Conservation (phyloP, 805 yeast genomes). For the Starmerella apicola region DNA sequence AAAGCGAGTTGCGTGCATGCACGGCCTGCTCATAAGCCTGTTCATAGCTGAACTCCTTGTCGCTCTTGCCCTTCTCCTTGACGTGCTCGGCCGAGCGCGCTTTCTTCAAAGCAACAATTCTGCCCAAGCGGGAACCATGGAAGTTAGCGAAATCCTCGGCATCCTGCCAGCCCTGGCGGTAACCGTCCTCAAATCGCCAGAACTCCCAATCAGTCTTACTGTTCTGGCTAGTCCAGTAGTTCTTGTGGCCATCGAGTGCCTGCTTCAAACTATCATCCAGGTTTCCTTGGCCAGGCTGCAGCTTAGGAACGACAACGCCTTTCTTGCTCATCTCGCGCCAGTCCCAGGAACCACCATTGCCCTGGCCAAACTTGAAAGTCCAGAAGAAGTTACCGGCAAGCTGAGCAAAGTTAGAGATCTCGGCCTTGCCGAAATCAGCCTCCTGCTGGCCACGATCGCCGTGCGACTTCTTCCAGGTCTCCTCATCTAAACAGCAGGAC, state of each 20-base stretch:
- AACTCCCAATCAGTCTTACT: slow-evolving; percentile 58
- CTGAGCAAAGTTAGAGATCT: slow-evolving; percentile 36
- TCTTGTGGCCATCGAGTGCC: slow-evolving; percentile 37
- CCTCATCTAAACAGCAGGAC: slow-evolving; percentile 72
- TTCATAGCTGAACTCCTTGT: slow-evolving; percentile 74
- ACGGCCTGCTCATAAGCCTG: slow-evolving; percentile 68
- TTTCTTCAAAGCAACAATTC: slow-evolving; percentile 53
- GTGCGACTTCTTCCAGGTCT: slow-evolving; percentile 51
- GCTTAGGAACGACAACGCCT: slow-evolving; percentile 10
- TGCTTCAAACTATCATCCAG: slow-evolving; percentile 26
- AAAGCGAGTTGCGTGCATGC: slow-evolving; percentile 22
- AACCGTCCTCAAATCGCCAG: slow-evolving; percentile 71
- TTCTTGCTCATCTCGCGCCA: slow-evolving; percentile 48
- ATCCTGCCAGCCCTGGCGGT: slow-evolving; percentile 64
- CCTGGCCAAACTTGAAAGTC: slow-evolving; percentile 78
- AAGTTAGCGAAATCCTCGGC: slow-evolving; percentile 53
- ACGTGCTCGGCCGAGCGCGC: slow-evolving; percentile 56
- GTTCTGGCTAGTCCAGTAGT: slow-evolving; percentile 57
- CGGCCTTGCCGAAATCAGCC: slow-evolving; percentile 46
- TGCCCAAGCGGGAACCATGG: slow-evolving; percentile 61
- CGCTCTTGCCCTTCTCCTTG: slow-evolving; percentile 39
- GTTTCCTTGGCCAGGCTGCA: slow-evolving; percentile 9
- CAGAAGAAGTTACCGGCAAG: slow-evolving; percentile 72
- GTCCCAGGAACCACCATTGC: slow-evolving; percentile 97
- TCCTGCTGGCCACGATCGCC: slow-evolving; percentile 45